Evolutionary conservation across 1,139 yeast genomes (phyloP).

Genomic region (Geotrichum cucujoidarum): DNA sequence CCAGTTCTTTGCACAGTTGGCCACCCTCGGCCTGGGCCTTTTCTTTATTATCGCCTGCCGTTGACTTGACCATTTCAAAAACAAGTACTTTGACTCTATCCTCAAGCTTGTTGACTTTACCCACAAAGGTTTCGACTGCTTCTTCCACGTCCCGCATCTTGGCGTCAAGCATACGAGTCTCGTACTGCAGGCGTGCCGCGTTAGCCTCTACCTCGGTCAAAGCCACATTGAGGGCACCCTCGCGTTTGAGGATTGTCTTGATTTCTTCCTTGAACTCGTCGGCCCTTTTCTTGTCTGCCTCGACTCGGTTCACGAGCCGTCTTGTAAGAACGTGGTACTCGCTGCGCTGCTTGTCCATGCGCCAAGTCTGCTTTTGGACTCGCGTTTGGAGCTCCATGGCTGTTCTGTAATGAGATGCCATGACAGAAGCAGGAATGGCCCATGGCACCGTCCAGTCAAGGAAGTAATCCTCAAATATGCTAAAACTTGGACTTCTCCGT

Average conservation of each 20-base stretch:
- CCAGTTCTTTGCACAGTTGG: background rate
- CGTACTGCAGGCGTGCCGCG: conserved; percentile 75
- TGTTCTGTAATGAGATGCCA: conserved; percentile 10
- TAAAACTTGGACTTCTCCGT: conserved; percentile 16
- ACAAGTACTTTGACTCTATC: conserved; percentile 22
- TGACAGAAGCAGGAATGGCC: conserved; percentile 8
- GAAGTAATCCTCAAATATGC: conserved; percentile 14
- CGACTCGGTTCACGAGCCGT: conserved; percentile 34
- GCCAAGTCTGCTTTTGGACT: conserved; percentile 6
- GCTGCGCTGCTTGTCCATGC: conserved; percentile 9
- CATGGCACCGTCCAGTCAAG: conserved; percentile 13
- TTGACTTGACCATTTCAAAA: conserved; percentile 2
- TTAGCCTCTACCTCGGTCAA: conserved; percentile 61
- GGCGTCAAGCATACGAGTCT: conserved; percentile 63
- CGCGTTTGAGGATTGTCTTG: conserved; percentile 37
- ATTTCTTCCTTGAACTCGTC: conserved; percentile 35
- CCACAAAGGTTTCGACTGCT: conserved; percentile 50
- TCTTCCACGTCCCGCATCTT: conserved; percentile 81
- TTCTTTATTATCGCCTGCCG: background rate
- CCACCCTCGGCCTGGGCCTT: background rate
- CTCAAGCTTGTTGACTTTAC: conserved; percentile 41
- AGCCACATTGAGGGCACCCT: conserved; percentile 44
- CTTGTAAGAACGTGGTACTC: conserved; percentile 10
- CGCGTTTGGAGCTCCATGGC: conserved; percentile 12
- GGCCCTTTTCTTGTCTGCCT: conserved; percentile 31